Evolutionary conservation across 495 filamentous ascomycete genomes (phyloP).

Genomic region (Penicillium pancosmium): DNA sequence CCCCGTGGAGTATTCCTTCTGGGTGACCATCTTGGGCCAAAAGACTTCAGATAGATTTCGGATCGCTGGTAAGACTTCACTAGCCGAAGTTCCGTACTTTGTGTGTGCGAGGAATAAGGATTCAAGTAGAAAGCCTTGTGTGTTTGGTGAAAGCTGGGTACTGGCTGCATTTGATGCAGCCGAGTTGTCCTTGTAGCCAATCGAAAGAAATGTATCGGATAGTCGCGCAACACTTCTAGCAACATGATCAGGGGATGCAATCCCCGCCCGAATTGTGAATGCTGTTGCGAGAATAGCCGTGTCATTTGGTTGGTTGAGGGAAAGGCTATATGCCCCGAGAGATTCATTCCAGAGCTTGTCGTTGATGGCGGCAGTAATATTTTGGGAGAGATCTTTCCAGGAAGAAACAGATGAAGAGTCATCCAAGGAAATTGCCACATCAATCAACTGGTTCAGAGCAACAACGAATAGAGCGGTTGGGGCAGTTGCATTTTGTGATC

Average conservation of each 20-base stretch:
- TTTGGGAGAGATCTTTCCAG: neutral
- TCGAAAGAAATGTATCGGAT: conserved; percentile 3
- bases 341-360: conserved; percentile 28
- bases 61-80: neutral
- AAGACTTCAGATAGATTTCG: conserved; percentile 27
- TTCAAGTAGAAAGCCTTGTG: conserved; percentile 21
- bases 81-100: neutral
- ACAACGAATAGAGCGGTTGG: conserved; percentile 8
- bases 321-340: conserved; percentile 27
- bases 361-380: conserved; percentile 27
- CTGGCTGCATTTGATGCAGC: neutral
- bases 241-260: conserved; percentile 27
- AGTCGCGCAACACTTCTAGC: conserved; percentile 5
- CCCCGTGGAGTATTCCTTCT: conserved; percentile 35
- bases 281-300: conserved; percentile 25
- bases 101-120: conserved; percentile 12
- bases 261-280: conserved; percentile 30
- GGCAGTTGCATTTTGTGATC: conserved; percentile 11
- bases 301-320: conserved; percentile 16
- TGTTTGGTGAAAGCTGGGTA: conserved; percentile 21
- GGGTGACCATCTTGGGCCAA: conserved; percentile 35
- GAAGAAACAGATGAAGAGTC: conserved; percentile 3
- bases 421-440: conserved; percentile 8
- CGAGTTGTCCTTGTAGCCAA: conserved; percentile 22
- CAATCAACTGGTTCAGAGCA: conserved; percentile 17